Evolutionary conservation across 2,329 filamentous ascomycete species (phyloP).

Genomic region (Coniella lustricola): DNA sequence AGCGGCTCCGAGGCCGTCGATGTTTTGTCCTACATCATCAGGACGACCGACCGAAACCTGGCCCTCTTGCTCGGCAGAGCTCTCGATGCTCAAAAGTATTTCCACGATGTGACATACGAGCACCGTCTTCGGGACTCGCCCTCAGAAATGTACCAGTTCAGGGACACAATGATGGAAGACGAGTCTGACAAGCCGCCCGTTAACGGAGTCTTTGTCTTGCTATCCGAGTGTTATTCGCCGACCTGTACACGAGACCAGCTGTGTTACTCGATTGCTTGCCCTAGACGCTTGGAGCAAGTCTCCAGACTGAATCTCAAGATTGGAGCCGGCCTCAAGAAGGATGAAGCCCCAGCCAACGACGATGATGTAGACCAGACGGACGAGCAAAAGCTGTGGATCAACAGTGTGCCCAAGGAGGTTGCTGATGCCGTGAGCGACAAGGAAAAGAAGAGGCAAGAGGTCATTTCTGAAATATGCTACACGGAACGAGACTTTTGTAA

Average conservation of each 20-base stretch:
- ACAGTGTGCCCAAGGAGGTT: constrained; percentile 91
- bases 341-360: constrained; percentile 57
- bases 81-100: constrained; percentile 95
- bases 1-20: constrained; percentile 94
- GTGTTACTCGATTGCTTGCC: constrained; percentile 97
- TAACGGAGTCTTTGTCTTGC: constrained; percentile 90
- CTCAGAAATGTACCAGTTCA: constrained; percentile 93
- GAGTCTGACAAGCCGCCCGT: constrained; percentile 65
- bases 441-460: constrained; percentile 96
- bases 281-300: constrained; percentile 87
- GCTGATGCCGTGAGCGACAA: constrained; percentile 82
- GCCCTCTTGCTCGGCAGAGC: constrained; percentile 85
- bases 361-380: constrained; percentile 79
- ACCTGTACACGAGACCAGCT: constrained; percentile 93
- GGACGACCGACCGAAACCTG: constrained; percentile 91
- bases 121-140: constrained; percentile 91
- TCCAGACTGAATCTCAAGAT: constrained; percentile 90
- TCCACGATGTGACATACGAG: constrained; percentile 98
- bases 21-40: constrained; percentile 91
- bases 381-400: constrained; percentile 96
- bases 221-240: constrained; percentile 96
- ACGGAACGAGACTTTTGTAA: constrained; percentile 98
- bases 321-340: constrained; percentile 73
- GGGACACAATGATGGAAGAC: constrained; percentile 83
- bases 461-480: constrained; percentile 98